Evolutionary conservation across 805 yeast species (phyloP).

Genomic region (Blastobotrys parvus): DNA sequence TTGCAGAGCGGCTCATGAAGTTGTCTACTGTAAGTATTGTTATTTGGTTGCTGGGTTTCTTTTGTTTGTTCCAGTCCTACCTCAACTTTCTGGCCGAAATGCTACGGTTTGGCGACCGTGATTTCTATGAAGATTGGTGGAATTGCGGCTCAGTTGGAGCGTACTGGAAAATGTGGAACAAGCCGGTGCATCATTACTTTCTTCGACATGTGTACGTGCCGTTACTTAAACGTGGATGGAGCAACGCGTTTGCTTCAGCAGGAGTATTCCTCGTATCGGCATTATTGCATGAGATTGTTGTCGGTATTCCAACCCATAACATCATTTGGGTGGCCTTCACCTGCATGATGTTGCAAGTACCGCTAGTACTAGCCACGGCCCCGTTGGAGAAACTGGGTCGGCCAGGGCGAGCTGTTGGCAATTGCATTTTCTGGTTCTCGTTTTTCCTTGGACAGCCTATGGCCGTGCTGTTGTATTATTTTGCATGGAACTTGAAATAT

Average conservation of each 20-base stretch:
- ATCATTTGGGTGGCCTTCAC: conserved; percentile 39
- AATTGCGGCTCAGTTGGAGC: conserved; percentile 40
- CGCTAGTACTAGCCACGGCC: conserved; percentile 34
- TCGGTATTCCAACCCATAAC: conserved; percentile 40
- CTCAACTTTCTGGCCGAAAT: conserved; percentile 38
- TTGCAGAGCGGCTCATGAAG: conserved; percentile 31
- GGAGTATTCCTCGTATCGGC: conserved; percentile 37
- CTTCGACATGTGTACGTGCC: conserved; percentile 37
- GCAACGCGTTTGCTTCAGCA: conserved; percentile 25
- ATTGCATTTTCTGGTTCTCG: conserved; percentile 39
- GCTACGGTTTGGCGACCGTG: conserved; percentile 37
- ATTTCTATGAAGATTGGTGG: conserved; percentile 44
- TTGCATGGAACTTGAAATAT: conserved; percentile 33
- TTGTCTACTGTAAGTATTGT: conserved; percentile 34
- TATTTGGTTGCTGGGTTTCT: conserved; percentile 38
- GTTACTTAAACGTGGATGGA: conserved; percentile 29
- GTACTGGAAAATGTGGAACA: conserved; percentile 42
- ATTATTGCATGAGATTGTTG: conserved; percentile 37
- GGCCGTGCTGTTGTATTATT: conserved; percentile 36
- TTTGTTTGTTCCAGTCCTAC: conserved; percentile 34
- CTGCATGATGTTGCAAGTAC: conserved; percentile 37
- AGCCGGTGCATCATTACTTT: conserved; percentile 36
- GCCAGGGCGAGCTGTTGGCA: conserved; percentile 35
- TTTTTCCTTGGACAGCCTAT: conserved; percentile 40
- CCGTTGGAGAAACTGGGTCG: conserved; percentile 36